A percentile compares a stretch with the other conserved stretches of the same genome.
Evolutionary conservation across 139 green algal species (phyloP).

Genomic region (Haematococcus lacustris): DNA sequence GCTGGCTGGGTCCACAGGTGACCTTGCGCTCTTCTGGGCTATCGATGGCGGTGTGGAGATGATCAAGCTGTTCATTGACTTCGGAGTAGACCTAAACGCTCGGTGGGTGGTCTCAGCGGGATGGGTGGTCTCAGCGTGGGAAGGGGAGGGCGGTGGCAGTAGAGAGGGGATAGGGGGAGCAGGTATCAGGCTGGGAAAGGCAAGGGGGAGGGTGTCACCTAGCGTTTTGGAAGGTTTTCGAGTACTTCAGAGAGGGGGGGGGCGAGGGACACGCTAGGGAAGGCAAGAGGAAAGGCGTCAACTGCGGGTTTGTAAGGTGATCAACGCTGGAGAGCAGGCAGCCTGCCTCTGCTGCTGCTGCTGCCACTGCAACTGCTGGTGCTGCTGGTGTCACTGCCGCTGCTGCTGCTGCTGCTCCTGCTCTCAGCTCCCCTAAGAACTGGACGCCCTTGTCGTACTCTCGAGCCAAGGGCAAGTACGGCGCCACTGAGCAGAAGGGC

Average conservation of each 20-base stretch:
- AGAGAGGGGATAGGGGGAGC: too few relatives aligned
- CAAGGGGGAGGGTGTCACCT: background rate
- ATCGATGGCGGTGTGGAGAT: constrained; percentile 89
- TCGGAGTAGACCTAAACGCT: constrained; percentile 69
- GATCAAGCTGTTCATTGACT: constrained; percentile 75
- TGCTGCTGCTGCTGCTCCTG: too few relatives aligned
- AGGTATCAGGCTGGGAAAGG: too few relatives aligned
- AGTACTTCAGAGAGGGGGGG: too few relatives aligned
- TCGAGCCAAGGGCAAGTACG: constrained; percentile 88
- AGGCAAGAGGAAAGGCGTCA: too few relatives aligned
- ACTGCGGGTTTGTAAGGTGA: too few relatives aligned
- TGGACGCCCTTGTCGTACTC: constrained; percentile 87
- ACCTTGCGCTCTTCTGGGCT: constrained; percentile 88
- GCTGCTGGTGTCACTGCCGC: background rate
- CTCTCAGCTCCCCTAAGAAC: constrained; percentile 23
- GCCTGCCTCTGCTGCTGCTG: background rate
- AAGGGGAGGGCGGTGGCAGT: too few relatives aligned
- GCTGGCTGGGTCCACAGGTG: constrained; percentile 26
- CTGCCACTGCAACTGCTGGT: background rate
- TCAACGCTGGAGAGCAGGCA: too few relatives aligned
- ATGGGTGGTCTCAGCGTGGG: too few relatives aligned
- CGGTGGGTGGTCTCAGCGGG: too few relatives aligned
- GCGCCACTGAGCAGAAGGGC: constrained; percentile 87
- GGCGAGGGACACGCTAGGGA: too few relatives aligned
- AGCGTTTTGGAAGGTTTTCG: too few relatives aligned